Evolutionary conservation across 208 protist genomes (phyloP).

Genomic region (Trypanosoma rangeli): DNA sequence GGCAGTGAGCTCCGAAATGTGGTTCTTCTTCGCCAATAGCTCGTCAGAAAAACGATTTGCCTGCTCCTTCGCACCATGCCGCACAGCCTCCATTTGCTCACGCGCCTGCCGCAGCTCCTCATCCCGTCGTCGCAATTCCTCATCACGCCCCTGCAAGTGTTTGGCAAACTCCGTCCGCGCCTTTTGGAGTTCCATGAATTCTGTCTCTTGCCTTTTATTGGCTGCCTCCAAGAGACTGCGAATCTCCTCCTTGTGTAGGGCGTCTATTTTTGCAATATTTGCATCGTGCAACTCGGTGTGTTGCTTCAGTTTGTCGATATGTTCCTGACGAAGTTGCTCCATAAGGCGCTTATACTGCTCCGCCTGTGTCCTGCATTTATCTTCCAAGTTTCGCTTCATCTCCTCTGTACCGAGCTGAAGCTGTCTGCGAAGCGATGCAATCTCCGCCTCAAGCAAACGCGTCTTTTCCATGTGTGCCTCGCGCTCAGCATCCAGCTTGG

Average conservation of each 20-base stretch:
- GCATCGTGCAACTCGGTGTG: not conserved
- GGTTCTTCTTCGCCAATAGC: not conserved
- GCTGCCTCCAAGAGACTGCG: not conserved
- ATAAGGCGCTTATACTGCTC: not conserved
- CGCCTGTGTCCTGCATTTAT: not conserved
- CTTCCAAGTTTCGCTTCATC: not conserved
- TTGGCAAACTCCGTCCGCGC: constrained; percentile 2
- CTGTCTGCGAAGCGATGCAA: not conserved
- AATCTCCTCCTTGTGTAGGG: not conserved
- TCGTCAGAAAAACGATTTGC: constrained; percentile 7
- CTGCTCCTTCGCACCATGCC: constrained; percentile 25
- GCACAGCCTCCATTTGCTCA: constrained; percentile 26
- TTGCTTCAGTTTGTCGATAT: constrained; percentile 1
- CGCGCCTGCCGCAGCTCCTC: constrained; percentile 26
- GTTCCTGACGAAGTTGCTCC: not conserved
- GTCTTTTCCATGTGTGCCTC: not conserved
- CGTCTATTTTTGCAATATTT: not conserved
- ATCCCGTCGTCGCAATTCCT: too few relatives aligned
- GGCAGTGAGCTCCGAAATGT: constrained; percentile 6
- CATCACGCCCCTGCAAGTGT: not conserved
- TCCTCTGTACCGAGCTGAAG: not conserved
- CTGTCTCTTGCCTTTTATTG: not conserved
- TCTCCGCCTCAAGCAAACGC: constrained; percentile 19
- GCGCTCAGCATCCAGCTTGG: constrained; percentile 15
- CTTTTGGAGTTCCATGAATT: not conserved